Evolutionary conservation across 2,329 filamentous ascomycete genomes (phyloP), one percentile per base, ranked within the genome.

Genomic region (Nigrospora osmanthi): DNA sequence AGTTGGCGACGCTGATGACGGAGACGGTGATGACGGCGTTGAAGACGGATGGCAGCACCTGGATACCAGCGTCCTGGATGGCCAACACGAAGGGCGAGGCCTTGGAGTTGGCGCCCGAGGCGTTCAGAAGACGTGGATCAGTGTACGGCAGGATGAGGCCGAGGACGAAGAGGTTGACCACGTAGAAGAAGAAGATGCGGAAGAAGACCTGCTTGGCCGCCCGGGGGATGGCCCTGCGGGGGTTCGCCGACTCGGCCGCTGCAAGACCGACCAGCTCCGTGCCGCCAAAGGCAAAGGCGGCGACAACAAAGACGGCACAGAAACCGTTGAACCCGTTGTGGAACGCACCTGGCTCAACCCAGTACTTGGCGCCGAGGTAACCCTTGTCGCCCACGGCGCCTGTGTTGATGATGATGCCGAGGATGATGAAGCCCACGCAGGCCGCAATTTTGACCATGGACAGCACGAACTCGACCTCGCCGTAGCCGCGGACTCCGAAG

Each of bases 401-500:
- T 44, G 65, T 69, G 58, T 80, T 71, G 54, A 82, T 72, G 45
- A 81, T 61, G 44, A 83, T 79, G 38, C 75, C 79, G 23, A 83
- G 64, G 51, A 85, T 71, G 58, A 85, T 84, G 59, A 85, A 84
- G 6, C 80, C 81, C 11, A 75, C 64, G 54, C 75, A 73, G 38
- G 80, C 76, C 12, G 65, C 54, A 52, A 83, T 69, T 59, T 83
- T 83, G 57, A 82, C 69, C 46, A 74, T 64, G 50, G 69, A 70
- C 16, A 82, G 70, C 19, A 75, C 47, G 50, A 81, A 82, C 54
- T 83, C 79, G 49, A 80, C 74, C 63, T 75, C 76, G 47, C 67
- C 75, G 45, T 76, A 79, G n/a, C 74, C 73, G n/a, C 69, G 62
- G 11, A 81, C 73, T 19, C 76, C 75, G 48, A 79, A 78, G 45